Conservation (phyloP, 331 rosid species). For the Stylosanthes scabra region DNA sequence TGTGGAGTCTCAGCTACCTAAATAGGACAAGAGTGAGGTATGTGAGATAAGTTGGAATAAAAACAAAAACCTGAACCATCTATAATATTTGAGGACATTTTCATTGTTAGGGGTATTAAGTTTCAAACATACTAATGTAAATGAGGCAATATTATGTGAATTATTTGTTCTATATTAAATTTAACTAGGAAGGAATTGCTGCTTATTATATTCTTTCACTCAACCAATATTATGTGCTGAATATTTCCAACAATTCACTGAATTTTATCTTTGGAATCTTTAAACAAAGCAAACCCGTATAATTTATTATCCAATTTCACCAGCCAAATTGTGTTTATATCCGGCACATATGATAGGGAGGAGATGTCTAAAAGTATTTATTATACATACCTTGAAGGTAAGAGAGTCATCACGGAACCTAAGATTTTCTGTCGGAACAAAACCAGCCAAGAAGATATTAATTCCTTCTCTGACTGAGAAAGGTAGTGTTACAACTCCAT, state of each 20-base stretch:
- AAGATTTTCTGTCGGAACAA: constrained; percentile 97
- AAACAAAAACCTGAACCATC: constrained; percentile 3
- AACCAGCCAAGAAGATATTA: constrained; percentile 95
- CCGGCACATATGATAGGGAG: constrained; percentile 1
- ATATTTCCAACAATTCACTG: constrained; percentile 6
- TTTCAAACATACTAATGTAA: constrained; percentile 11
- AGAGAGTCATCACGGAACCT: constrained; percentile 94
- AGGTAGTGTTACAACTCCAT: constrained; percentile 98
- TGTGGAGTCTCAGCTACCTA: constrained; percentile 99
- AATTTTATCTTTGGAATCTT: neutral
- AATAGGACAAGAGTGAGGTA: constrained; percentile 37
- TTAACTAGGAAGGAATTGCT: neutral
- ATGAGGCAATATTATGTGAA: neutral
- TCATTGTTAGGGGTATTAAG: neutral
- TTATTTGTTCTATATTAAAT: constrained; percentile 5
- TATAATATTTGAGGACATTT: neutral
- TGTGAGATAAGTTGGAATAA: neutral
- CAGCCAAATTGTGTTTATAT: constrained; percentile 4
- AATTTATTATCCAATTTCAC: constrained; percentile 6
- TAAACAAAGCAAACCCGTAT: constrained; percentile 5
- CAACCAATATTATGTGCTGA: too few relatives aligned
- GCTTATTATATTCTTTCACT: constrained; percentile 24
- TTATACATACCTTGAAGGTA: constrained; percentile 77
- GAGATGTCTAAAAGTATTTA: constrained; percentile 8
- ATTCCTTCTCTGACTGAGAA: constrained; percentile 99